phyloP scores from a whole-genome alignment of 495 filamentous ascomycete species.

The Neurospora tetrasperma region DNA sequence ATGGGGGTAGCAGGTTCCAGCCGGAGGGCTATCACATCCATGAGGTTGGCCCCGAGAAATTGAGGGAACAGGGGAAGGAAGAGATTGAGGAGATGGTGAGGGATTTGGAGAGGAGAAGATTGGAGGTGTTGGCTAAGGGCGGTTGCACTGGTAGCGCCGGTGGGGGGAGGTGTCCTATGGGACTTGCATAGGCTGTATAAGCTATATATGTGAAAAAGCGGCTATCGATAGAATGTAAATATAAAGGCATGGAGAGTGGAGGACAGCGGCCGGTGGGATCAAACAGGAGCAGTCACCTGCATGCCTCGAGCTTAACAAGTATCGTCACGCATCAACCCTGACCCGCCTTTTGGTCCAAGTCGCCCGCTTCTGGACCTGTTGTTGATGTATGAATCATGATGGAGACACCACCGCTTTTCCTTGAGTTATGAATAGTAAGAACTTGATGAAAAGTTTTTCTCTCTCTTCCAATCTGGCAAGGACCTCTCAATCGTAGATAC shows the following conservation, averaged over 20 bases:
- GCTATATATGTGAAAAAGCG: not conserved
- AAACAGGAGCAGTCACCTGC: too few relatives aligned
- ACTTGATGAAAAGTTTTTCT: too few relatives aligned
- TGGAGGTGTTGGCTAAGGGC: not conserved
- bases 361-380: too few relatives aligned
- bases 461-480: too few relatives aligned
- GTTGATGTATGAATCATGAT: too few relatives aligned
- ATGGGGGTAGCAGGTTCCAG: conserved; percentile 43
- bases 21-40: conserved; percentile 43
- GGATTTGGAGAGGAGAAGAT: conserved; percentile 12
- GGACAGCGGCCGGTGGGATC: too few relatives aligned
- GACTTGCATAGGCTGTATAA: not conserved
- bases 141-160: not conserved
- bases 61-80: conserved; percentile 42
- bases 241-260: not conserved
- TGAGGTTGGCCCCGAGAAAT: conserved; percentile 44
- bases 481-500: too few relatives aligned
- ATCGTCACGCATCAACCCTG: too few relatives aligned
- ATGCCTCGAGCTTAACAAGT: too few relatives aligned
- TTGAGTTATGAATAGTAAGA: too few relatives aligned
- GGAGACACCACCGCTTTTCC: too few relatives aligned
- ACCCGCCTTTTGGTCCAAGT: too few relatives aligned
- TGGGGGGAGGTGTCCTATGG: not conserved
- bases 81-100: conserved; percentile 34
- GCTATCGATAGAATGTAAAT: not conserved